Evolutionary conservation across 352 stramenopile genomes (phyloP).

Genomic region (Elongisporangium undulatum): DNA sequence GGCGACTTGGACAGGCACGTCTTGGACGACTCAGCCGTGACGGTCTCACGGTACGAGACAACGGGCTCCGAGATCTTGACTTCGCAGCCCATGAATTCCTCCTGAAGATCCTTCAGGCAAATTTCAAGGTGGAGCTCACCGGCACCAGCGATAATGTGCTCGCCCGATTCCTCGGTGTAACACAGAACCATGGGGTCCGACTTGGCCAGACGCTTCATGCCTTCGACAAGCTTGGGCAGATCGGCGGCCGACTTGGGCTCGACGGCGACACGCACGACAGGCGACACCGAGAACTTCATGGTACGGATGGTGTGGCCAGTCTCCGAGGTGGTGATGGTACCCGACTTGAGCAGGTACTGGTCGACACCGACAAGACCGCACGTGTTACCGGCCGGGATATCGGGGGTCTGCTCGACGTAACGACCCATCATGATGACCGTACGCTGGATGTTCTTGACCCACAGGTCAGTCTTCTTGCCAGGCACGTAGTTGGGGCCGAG

Average conservation of each 20-base stretch:
- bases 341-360: slow-evolving; percentile 99
- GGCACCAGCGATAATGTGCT: slow-evolving; percentile 99
- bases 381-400: slow-evolving; percentile 99
- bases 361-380: slow-evolving; percentile 99
- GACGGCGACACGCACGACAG: slow-evolving; percentile 99
- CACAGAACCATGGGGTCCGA: slow-evolving; percentile 99
- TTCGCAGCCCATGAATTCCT: slow-evolving; percentile 99
- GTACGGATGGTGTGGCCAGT: slow-evolving; percentile 98
- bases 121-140: slow-evolving; percentile 99
- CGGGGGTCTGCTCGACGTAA: slow-evolving; percentile 97
- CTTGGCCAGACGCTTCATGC: slow-evolving; percentile 99
- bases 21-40: slow-evolving; percentile 93
- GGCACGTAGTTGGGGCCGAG: slow-evolving; percentile 99
- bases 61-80: slow-evolving; percentile 99
- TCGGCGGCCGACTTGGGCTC: slow-evolving; percentile 98
- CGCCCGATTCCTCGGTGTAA: slow-evolving; percentile 99
- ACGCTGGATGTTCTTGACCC: slow-evolving; percentile 99
- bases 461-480: slow-evolving; percentile 99
- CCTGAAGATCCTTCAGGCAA: slow-evolving; percentile 99
- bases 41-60: slow-evolving; percentile 99
- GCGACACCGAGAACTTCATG: slow-evolving; percentile 99
- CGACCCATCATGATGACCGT: slow-evolving; percentile 99
- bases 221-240: slow-evolving; percentile 99
- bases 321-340: slow-evolving; percentile 98
- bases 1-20: slow-evolving; percentile 99